Conservation (phyloP, 495 filamentous ascomycete species). For the Penicillium nucicola region DNA sequence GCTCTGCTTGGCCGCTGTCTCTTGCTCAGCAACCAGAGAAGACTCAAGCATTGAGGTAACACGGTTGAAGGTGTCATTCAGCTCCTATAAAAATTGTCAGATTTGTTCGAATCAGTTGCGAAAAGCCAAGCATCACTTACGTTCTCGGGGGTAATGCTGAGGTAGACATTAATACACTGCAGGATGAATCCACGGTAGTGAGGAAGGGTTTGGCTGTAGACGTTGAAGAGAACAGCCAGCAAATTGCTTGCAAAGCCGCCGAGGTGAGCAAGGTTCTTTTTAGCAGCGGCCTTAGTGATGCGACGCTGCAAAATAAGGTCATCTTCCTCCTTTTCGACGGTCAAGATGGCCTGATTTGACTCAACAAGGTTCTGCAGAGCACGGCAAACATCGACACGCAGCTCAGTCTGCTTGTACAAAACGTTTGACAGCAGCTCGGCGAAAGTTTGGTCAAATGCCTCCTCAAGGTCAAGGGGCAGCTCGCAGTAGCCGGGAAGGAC, state of each 20-base stretch:
- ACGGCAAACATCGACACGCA: conserved; percentile 82
- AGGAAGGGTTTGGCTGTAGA: conserved; percentile 92
- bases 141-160: conserved; percentile 77
- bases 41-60: conserved; percentile 80
- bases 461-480: conserved; percentile 72
- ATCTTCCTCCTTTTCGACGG: conserved; percentile 56
- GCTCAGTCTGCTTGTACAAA: conserved; percentile 84
- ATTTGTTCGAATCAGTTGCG: neutral
- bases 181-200: conserved; percentile 87
- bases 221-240: conserved; percentile 93
- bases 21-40: conserved; percentile 52
- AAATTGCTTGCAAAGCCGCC: conserved; percentile 77
- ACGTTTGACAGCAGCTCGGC: conserved; percentile 88
- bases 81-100: conserved; percentile 52
- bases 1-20: conserved; percentile 60
- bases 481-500: conserved; percentile 95
- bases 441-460: conserved; percentile 82
- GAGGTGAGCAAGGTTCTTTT: conserved; percentile 75
- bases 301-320: conserved; percentile 68
- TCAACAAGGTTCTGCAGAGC: conserved; percentile 83
- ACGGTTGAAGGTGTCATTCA: conserved; percentile 81
- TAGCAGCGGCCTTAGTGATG: conserved; percentile 69
- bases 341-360: conserved; percentile 76
- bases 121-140: conserved; percentile 27
- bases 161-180: conserved; percentile 87